phyloP scores from a whole-genome alignment of 495 filamentous ascomycete genomes.

The Penicillium arizonense region DNA sequence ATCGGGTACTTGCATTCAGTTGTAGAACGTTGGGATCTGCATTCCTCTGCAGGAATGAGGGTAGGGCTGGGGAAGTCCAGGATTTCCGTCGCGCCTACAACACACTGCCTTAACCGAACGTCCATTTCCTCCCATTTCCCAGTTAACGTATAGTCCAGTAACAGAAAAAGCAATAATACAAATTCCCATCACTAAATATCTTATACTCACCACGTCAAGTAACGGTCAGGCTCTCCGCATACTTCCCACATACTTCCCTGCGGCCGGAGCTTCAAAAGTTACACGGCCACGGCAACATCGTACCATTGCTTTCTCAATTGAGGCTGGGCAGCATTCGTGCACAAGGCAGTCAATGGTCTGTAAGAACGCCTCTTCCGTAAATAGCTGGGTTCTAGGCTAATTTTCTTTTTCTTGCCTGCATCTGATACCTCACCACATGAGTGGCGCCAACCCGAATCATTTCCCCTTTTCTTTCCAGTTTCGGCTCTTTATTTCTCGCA shows the following conservation, averaged over 20 bases:
- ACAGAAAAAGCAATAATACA: too few relatives aligned
- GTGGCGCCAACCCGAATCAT: not conserved
- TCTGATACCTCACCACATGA: not conserved
- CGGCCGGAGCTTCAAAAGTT: constrained; percentile 12
- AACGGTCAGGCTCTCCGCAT: constrained; percentile 5
- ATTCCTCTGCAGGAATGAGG: not conserved
- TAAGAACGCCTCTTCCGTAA: not conserved
- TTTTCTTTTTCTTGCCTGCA: too few relatives aligned
- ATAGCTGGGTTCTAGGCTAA: not conserved
- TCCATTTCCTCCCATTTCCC: not conserved
- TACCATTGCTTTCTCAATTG: constrained; percentile 13
- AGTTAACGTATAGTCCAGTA: too few relatives aligned
- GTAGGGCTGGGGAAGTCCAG: not conserved
- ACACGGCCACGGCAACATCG: constrained; percentile 10
- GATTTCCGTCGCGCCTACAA: not conserved
- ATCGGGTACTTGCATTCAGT: too few relatives aligned
- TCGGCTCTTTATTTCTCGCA: not conserved
- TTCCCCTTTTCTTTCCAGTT: not conserved
- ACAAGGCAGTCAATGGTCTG: constrained; percentile 1
- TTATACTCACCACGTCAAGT: too few relatives aligned
- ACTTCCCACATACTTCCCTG: constrained; percentile 9
- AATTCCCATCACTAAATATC: too few relatives aligned
- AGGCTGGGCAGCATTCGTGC: constrained; percentile 1
- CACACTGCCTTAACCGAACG: not conserved
- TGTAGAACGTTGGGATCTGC: not conserved